phyloP scores from a whole-genome alignment of 371 early-diverging fungal species.

The Rhizomucor pusillus region DNA sequence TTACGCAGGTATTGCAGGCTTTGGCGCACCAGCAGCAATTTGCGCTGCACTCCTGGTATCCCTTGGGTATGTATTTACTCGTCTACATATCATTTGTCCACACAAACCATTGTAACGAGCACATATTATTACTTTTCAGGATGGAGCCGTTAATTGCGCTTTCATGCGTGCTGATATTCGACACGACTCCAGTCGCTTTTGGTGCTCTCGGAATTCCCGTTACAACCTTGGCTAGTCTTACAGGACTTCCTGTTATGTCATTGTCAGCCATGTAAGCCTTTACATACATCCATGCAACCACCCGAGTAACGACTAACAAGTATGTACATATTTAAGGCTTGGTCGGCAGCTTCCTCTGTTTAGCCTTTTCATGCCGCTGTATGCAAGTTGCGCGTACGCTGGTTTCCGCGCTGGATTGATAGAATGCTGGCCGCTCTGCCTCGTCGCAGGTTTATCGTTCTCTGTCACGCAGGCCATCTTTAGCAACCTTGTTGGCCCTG shows the following conservation, averaged over 20 bases:
- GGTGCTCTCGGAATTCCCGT: slow-evolving; percentile 48
- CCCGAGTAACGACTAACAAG: too few relatives aligned
- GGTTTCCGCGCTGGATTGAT: slow-evolving; percentile 39
- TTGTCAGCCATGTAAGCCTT: slow-evolving; percentile 41
- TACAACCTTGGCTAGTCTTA: slow-evolving; percentile 45
- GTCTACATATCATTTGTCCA: too few relatives aligned
- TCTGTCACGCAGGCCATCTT: slow-evolving; percentile 41
- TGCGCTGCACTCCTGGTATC: slow-evolving; percentile 50
- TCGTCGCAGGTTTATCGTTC: slow-evolving; percentile 47
- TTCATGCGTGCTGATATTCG: slow-evolving; percentile 38
- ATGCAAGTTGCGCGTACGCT: slow-evolving; percentile 39
- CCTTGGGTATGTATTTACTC: slow-evolving; percentile 31
- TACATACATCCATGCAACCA: too few relatives aligned
- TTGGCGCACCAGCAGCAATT: slow-evolving; percentile 53
- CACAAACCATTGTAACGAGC: too few relatives aligned
- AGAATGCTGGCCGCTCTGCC: slow-evolving; percentile 47
- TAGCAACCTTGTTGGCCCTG: slow-evolving; percentile 46
- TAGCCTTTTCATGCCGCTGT: slow-evolving; percentile 38
- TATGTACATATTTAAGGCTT: too few relatives aligned
- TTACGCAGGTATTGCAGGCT: slow-evolving; percentile 44
- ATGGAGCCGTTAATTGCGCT: slow-evolving; percentile 47
- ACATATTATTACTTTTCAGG: too few relatives aligned
- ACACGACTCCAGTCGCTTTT: slow-evolving; percentile 47
- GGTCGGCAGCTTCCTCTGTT: slow-evolving; percentile 49
- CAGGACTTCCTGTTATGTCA: slow-evolving; percentile 31